Evolutionary conservation across 371 early-diverging fungal genomes (phyloP).

Genomic region (Synchytrium microbalum): DNA sequence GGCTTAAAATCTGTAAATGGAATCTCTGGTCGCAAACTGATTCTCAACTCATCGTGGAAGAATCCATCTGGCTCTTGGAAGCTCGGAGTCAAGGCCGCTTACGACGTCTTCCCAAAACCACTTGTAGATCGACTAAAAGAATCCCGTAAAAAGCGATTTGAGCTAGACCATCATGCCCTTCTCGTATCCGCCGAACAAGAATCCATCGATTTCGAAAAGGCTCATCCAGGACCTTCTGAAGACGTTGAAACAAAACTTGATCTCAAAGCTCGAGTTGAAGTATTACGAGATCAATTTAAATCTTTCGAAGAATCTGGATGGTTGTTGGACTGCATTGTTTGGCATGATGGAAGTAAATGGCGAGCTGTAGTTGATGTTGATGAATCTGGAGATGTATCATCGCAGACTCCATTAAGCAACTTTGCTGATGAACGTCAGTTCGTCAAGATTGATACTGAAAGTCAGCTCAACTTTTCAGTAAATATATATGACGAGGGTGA

Average conservation of each 20-base stretch:
- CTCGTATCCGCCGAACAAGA: conserved; percentile 55
- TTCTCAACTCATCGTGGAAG: conserved; percentile 58
- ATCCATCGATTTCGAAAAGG: conserved; percentile 39
- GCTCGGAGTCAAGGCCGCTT: conserved; percentile 71
- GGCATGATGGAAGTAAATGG: conserved; percentile 82
- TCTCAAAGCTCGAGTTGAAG: conserved; percentile 59
- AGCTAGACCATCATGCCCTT: conserved; percentile 51
- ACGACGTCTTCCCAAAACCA: conserved; percentile 68
- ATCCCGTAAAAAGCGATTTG: conserved; percentile 59
- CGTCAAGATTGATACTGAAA: conserved; percentile 64
- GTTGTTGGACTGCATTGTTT: conserved; percentile 75
- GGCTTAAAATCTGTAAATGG: conserved; percentile 50
- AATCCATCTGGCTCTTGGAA: conserved; percentile 75
- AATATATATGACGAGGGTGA: conserved; percentile 82
- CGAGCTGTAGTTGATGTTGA: conserved; percentile 73
- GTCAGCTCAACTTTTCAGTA: conserved; percentile 77
- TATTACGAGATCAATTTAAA: conserved; percentile 53
- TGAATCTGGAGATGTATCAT: conserved; percentile 70
- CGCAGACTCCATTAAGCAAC: conserved; percentile 63
- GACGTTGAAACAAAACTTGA: conserved; percentile 36
- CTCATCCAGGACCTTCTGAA: conserved; percentile 20
- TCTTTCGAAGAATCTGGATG: conserved; percentile 71
- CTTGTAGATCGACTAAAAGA: conserved; percentile 47
- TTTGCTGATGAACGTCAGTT: conserved; percentile 70
- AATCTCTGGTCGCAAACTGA: conserved; percentile 67